phyloP scores from a whole-genome alignment of 805 yeast species.

The Barnettozyma sp. region DNA sequence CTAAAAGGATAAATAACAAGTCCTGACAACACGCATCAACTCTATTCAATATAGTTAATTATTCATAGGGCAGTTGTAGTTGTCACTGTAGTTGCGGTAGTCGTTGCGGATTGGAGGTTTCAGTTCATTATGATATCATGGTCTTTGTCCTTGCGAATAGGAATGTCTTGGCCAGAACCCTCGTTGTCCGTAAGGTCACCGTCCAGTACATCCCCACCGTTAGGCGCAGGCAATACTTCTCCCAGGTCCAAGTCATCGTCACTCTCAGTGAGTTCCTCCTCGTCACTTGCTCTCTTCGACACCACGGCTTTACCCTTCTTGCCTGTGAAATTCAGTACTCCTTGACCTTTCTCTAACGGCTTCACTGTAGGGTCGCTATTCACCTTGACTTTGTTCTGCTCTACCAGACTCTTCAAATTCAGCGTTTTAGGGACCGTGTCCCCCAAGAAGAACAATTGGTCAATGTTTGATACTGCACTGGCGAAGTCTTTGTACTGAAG shows the following conservation, averaged over 20 bases:
- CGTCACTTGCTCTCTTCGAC: constrained; percentile 9
- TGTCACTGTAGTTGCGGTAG: too few relatives aligned
- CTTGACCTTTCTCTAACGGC: constrained; percentile 36
- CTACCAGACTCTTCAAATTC: constrained; percentile 42
- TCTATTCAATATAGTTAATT: not conserved
- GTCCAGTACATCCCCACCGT: constrained; percentile 10
- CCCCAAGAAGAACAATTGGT: constrained; percentile 53
- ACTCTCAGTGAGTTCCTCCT: constrained; percentile 23
- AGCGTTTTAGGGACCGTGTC: constrained; percentile 63
- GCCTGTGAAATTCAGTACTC: constrained; percentile 30
- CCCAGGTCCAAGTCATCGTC: constrained; percentile 19
- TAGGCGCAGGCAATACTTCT: constrained; percentile 13
- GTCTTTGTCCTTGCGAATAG: constrained; percentile 17
- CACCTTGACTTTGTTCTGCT: constrained; percentile 33
- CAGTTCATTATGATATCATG: constrained; percentile 22
- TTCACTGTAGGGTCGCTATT: constrained; percentile 10
- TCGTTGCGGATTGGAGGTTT: too few relatives aligned
- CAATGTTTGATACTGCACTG: constrained; percentile 50
- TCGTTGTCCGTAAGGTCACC: constrained; percentile 15
- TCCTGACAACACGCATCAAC: too few relatives aligned
- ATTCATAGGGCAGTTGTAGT: too few relatives aligned
- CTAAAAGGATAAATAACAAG: too few relatives aligned
- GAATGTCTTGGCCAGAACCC: constrained; percentile 4
- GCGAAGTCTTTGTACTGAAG: constrained; percentile 67
- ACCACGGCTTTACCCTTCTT: constrained; percentile 5